phyloP scores from a whole-genome alignment of 306 rosid species.

The Vachellia pachyceras region DNA sequence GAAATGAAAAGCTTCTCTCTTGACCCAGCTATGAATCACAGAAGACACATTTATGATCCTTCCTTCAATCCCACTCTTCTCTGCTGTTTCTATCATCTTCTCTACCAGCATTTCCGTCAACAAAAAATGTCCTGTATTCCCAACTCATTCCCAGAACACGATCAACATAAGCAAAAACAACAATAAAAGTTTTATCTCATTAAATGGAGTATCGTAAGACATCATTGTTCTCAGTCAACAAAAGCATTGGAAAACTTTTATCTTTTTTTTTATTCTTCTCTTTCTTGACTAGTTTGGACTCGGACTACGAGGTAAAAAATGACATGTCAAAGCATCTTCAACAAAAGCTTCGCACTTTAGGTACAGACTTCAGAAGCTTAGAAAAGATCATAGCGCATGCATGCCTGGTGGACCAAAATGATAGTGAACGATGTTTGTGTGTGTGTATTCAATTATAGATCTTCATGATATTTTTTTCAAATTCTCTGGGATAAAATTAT shows the following conservation, averaged over 20 bases:
- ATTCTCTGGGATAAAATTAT: neutral
- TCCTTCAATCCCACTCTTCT: slow-evolving; percentile 72
- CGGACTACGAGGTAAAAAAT: neutral
- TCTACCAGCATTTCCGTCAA: slow-evolving; percentile 80
- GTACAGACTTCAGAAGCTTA: slow-evolving; percentile 31
- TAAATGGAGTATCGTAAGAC: no score
- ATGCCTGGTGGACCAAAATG: slow-evolving; percentile 46
- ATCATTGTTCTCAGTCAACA: no score
- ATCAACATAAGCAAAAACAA: no score
- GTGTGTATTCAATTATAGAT: neutral
- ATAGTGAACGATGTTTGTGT: neutral
- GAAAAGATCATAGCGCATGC: slow-evolving; percentile 27
- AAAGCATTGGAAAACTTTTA: neutral
- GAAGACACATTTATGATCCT: slow-evolving; percentile 92
- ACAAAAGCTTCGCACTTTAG: slow-evolving; percentile 30
- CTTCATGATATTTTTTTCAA: neutral
- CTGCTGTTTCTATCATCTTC: slow-evolving; percentile 87
- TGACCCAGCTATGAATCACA: slow-evolving; percentile 90
- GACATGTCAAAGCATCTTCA: neutral
- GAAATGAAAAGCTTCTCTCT: slow-evolving; percentile 71
- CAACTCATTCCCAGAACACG: neutral
- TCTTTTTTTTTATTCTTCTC: neutral
- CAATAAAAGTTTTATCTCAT: no score
- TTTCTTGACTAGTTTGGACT: neutral
- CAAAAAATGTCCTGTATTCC: slow-evolving; percentile 74